Base-by-base conservation (phyloP, 371 early-diverging fungal genomes). In the Rhizopus microsporus region DNA sequence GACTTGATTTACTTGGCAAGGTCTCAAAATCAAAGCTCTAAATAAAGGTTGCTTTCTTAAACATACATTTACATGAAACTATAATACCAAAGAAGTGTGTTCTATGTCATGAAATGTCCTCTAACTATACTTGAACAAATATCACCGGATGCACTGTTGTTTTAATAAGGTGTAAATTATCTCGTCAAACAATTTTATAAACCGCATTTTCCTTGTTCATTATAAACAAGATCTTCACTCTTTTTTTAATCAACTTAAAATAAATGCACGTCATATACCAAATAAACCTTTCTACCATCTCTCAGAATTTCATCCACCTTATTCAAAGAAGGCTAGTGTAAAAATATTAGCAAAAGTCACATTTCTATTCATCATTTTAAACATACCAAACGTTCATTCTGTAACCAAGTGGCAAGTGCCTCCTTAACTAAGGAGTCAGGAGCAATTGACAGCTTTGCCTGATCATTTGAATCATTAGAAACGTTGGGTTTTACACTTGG, bases 1-100 rank as follows among this genome's bases (percentile, higher is more conserved):
- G 65, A 8, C 62, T 77, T 40, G 77, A 76, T 62, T 59, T 77
- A 33, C 68, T 57, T 39, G 58, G 50, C 47, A 59, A 57, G 47
- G 13, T 56, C 33, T 23, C 23, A 23, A 23, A 23, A 23, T 23
- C 23, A 2, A 65, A 65, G 43, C 56, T 60, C 40, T 68, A 56
- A 54, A 49, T 16, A 38, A 49, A 16, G 35, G 17, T 43, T 35
- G 23, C 8, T 35, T 15, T 29, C 7, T 37, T 46, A 46, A 42
- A 49, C 3, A 48, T 6, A 34, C 5, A 32, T 7, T 10, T 51
- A 33, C 33, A 23, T 23, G 23, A 23, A 23, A 2, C 23, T 23
- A 23, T 23, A 23, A 23, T 23, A 23, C 23, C 23, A 23, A 23
- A 23, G 0, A 23, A 23, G 23, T 23, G 23, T 2, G 23, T 23